Percentiles rank a stretch among this genome's conserved stretches.
Conservation (phyloP, 768 basidiomycete species). For the Leccinum imitatum region DNA sequence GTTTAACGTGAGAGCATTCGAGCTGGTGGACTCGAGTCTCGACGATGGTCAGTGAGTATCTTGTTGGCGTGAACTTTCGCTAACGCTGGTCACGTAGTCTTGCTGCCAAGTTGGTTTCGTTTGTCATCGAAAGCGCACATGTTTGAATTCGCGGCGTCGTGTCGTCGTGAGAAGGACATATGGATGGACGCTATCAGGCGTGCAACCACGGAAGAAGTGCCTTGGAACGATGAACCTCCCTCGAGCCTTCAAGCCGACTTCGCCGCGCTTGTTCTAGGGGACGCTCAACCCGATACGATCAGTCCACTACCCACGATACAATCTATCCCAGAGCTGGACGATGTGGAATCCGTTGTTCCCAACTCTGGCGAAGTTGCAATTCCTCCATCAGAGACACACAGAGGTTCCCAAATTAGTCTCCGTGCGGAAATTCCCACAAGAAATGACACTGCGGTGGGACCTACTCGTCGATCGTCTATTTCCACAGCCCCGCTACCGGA, state of each 20-base stretch:
- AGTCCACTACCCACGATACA: constrained; percentile 52
- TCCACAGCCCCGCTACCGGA: constrained; percentile 47
- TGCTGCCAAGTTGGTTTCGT: constrained; percentile 80
- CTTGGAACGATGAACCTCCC: constrained; percentile 61
- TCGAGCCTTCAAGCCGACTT: constrained; percentile 57
- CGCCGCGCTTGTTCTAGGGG: constrained; percentile 36
- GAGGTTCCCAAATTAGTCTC: constrained; percentile 19
- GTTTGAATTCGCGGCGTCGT: constrained; percentile 86
- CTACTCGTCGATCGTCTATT: constrained; percentile 63
- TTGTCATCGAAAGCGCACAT: constrained; percentile 66
- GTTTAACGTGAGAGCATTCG: constrained; percentile 76
- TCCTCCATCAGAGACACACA: constrained; percentile 2
- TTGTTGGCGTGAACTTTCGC: background rate
- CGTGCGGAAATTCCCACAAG: constrained; percentile 19
- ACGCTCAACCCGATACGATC: constrained; percentile 41
- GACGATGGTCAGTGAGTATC: constrained; percentile 67
- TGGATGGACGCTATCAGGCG: constrained; percentile 75
- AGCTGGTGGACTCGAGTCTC: constrained; percentile 63
- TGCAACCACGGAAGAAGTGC: constrained; percentile 40
- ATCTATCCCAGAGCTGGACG: constrained; percentile 51
- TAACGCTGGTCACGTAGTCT: constrained; percentile 44
- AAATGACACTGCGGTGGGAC: constrained; percentile 21
- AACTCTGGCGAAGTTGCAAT: constrained; percentile 5
- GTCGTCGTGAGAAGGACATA: constrained; percentile 78
- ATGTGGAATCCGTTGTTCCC: constrained; percentile 11